These are phyloP conservation scores for Euphorbia celastroides DNA, from an alignment of 441 rosid genomes.

Conservation along the genomic window DNA sequence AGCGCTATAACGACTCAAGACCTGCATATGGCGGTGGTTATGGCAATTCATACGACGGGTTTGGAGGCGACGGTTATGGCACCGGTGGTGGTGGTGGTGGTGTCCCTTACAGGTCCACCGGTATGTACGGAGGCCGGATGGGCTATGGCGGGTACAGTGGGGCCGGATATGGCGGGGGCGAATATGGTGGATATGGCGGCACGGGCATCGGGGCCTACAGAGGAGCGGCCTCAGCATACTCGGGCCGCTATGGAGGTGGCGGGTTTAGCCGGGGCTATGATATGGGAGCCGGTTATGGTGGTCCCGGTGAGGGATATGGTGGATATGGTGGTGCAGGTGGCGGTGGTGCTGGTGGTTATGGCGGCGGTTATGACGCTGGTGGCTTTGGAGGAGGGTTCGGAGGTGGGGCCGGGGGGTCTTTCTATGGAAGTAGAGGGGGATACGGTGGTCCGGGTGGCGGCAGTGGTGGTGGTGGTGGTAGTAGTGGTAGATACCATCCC, in stretches of 20 bases:
- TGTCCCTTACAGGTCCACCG: conserved; percentile 55
- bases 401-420: conserved; percentile 40
- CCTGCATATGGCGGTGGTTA: conserved; percentile 56
- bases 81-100: conserved; percentile 29
- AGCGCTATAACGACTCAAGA: conserved; percentile 65
- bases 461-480: conserved; percentile 53
- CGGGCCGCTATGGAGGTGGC: conserved; percentile 51
- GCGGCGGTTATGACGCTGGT: conserved; percentile 39
- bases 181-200: conserved; percentile 67
- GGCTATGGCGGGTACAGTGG: conserved; percentile 67
- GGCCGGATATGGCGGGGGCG: conserved; percentile 52
- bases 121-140: conserved; percentile 62
- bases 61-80: conserved; percentile 45
- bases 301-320: conserved; percentile 46
- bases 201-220: neutral
- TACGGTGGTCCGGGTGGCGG: conserved; percentile 43
- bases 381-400: conserved; percentile 58
- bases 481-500: conserved; percentile 78
- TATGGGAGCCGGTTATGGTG: conserved; percentile 63
- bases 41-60: conserved; percentile 68
- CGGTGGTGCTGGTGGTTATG: conserved; percentile 45
- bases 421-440: conserved; percentile 61
- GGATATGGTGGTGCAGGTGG: conserved; percentile 65
- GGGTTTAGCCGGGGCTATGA: conserved; percentile 68
- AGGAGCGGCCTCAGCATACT: conserved; percentile 67